Conservation (phyloP, 371 early-diverging fungal species). For the Dinochytrium kinnereticum region DNA sequence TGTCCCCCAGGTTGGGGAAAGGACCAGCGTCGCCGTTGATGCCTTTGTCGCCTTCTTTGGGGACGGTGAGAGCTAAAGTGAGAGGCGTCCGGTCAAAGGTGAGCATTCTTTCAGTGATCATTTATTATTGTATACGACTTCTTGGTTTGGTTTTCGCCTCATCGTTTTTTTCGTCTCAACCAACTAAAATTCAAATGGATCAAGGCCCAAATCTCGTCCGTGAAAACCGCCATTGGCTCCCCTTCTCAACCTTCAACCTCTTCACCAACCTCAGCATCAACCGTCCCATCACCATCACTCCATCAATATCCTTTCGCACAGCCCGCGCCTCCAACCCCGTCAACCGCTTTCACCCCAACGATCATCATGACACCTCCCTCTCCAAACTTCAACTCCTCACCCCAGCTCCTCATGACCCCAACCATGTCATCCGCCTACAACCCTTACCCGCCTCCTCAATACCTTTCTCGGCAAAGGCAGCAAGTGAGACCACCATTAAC, state of each 20-base stretch:
- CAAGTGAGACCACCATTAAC: not conserved
- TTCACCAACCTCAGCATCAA: not conserved
- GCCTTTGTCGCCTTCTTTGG: not conserved
- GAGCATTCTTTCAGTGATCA: not conserved
- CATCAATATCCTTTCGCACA: not conserved
- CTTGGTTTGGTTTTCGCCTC: not conserved
- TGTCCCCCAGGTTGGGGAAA: not conserved
- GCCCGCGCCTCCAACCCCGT: not conserved
- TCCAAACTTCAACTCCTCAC: not conserved
- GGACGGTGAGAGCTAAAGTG: not conserved
- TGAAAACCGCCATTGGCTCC: not conserved
- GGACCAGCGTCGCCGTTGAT: no score
- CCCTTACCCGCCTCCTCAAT: not conserved
- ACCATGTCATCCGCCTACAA: not conserved
- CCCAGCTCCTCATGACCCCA: not conserved
- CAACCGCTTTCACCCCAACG: not conserved
- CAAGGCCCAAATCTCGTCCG: not conserved
- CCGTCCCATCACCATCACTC: not conserved
- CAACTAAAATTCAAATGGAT: not conserved
- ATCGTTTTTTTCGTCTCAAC: not conserved
- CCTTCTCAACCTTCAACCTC: not conserved
- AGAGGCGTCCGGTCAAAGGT: not conserved
- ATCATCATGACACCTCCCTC: constrained; percentile 4
- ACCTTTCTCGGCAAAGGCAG: no score
- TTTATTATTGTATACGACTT: not conserved